phyloP scores from a whole-genome alignment of 805 yeast species.

The Sungouiozyma intestinalis region DNA sequence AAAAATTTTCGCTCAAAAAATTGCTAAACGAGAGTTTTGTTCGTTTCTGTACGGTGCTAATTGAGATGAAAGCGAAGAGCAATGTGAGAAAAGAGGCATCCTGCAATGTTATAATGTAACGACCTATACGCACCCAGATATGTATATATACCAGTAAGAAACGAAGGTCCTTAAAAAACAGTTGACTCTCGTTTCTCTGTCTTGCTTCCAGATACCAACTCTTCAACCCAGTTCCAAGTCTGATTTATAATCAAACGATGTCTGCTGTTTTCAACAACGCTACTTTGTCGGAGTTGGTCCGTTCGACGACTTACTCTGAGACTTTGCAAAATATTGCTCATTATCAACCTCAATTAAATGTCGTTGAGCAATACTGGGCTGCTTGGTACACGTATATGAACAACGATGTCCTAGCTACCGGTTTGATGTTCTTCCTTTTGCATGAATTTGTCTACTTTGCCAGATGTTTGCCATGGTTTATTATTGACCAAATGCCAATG shows the following conservation, averaged over 20 bases:
- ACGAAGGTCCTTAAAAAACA: not conserved
- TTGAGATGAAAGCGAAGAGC: too few species aligned
- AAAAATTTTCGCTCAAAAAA: not conserved
- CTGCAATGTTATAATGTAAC: not conserved
- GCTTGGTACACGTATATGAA: constrained; percentile 74
- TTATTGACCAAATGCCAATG: constrained; percentile 75
- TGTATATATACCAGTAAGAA: not conserved
- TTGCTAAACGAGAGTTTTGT: not conserved
- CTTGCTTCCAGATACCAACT: not conserved
- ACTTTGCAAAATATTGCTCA: constrained; percentile 30
- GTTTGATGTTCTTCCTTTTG: constrained; percentile 64
- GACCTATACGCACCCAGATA: not conserved
- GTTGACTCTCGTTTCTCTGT: not conserved
- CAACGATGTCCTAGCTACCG: constrained; percentile 89
- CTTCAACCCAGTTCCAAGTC: not conserved
- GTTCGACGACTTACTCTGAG: constrained; percentile 23
- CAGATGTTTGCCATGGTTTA: constrained; percentile 85
- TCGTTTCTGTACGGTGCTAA: not conserved
- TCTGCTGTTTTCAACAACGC: constrained; percentile 28
- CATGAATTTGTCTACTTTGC: constrained; percentile 91
- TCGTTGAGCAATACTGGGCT: constrained; percentile 75
- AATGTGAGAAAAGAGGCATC: constrained; percentile 1
- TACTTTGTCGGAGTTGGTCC: constrained; percentile 21
- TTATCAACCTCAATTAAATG: constrained; percentile 36
- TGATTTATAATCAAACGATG: constrained; percentile 9